These are phyloP conservation scores for Amphirosellinia nigrospora DNA, from an alignment of 495 filamentous ascomycete genomes.

Conservation along the genomic window DNA sequence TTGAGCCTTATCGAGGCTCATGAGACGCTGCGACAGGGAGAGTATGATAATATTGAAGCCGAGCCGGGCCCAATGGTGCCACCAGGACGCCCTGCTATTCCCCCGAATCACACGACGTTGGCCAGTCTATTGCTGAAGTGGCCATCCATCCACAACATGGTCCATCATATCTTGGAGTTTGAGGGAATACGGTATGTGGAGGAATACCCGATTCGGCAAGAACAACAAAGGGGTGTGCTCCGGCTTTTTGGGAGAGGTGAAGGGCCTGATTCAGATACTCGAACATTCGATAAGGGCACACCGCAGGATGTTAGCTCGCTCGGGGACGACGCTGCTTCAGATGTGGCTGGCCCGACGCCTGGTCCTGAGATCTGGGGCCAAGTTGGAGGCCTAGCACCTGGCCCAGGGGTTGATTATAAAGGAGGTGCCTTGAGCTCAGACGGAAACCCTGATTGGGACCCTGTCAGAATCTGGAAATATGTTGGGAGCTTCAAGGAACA, in stretches of 20 bases:
- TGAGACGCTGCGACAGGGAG: conserved; percentile 43
- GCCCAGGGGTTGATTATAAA: conserved; percentile 43
- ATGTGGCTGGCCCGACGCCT: conserved; percentile 55
- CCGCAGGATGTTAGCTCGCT: conserved; percentile 39
- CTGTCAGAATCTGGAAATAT: conserved; percentile 65
- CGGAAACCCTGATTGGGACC: conserved; percentile 69
- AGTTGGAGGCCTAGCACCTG: conserved; percentile 53
- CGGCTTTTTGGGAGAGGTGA: conserved; percentile 82
- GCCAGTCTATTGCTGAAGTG: conserved; percentile 79
- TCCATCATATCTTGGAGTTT: conserved; percentile 50
- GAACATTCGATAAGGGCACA: conserved; percentile 44
- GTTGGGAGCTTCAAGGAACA: conserved; percentile 75
- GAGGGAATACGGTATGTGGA: conserved; percentile 67
- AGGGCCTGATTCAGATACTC: conserved; percentile 58
- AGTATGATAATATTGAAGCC: conserved; percentile 50
- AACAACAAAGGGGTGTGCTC: conserved; percentile 77
- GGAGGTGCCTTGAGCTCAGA: conserved; percentile 61
- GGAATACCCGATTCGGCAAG: conserved; percentile 68
- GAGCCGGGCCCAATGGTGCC: conserved; percentile 52
- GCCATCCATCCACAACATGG: conserved; percentile 65
- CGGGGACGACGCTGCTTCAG: conserved; percentile 51
- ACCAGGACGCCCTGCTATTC: conserved; percentile 68
- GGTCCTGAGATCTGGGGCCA: conserved; percentile 55
- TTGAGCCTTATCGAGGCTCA: conserved; percentile 41
- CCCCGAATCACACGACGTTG: conserved; percentile 79